Evolutionary conservation across 805 yeast species (phyloP).

Genomic region (Pichia gijzeniarum): DNA sequence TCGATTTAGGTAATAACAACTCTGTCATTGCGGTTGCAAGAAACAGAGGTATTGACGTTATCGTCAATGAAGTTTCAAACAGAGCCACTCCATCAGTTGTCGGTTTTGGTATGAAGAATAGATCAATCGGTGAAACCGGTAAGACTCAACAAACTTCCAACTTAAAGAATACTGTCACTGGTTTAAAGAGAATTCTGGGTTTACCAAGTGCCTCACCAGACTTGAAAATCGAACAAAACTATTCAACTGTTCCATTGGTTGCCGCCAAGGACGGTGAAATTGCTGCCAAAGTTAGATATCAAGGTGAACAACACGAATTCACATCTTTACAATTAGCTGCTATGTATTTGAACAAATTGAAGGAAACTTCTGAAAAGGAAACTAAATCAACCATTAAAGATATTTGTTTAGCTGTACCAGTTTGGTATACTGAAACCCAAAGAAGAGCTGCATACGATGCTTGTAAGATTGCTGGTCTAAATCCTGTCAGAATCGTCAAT

Average conservation of each 20-base stretch:
- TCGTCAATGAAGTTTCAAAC: conserved; percentile 98
- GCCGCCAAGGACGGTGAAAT: conserved; percentile 67
- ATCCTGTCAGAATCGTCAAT: conserved; percentile 97
- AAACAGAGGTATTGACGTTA: conserved; percentile 97
- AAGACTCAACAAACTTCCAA: conserved; percentile 95
- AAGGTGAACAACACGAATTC: conserved; percentile 72
- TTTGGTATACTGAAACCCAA: conserved; percentile 94
- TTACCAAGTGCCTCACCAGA: conserved; percentile 70
- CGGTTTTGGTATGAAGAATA: conserved; percentile 84
- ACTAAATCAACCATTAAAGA: conserved; percentile 78
- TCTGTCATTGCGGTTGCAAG: conserved; percentile 95
- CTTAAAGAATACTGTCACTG: conserved; percentile 92
- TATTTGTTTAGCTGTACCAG: conserved; percentile 92
- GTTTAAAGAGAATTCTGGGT: conserved; percentile 89
- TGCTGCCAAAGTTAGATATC: conserved; percentile 80
- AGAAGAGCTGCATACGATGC: conserved; percentile 96
- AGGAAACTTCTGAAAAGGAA: conserved; percentile 72
- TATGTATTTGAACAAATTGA: conserved; percentile 90
- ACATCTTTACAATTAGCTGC: conserved; percentile 88
- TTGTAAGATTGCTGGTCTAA: conserved; percentile 89
- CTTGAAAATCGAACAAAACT: conserved; percentile 65
- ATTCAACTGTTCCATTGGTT: conserved; percentile 58
- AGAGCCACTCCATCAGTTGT: conserved; percentile 86
- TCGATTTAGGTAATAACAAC: conserved; percentile 94
- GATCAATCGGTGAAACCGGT: conserved; percentile 93